A percentile compares a stretch with the other conserved stretches of the same genome.
phyloP scores from a whole-genome alignment of 305 asterid genomes.

The Fraxinus latifolia region DNA sequence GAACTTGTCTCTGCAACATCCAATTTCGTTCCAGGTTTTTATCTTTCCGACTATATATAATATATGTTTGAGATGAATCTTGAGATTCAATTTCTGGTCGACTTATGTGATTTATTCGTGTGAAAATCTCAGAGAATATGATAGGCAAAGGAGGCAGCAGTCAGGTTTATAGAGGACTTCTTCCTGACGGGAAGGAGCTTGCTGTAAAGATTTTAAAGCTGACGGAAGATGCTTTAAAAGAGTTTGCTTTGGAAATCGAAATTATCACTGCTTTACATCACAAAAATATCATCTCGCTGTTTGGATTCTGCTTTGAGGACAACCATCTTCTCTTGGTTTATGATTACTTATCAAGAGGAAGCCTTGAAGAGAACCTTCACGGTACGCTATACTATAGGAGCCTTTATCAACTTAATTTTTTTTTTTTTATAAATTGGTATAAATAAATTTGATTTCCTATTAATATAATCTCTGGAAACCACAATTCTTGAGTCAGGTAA shows the following conservation, averaged over 20 bases:
- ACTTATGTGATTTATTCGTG: conserved; percentile 9
- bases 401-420: background rate
- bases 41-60: background rate
- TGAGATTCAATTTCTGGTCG: background rate
- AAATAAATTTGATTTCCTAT: background rate
- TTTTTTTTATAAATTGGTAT: background rate
- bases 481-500: conserved; percentile 43
- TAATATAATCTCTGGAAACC: background rate
- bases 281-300: conserved; percentile 80
- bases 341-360: conserved; percentile 82
- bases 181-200: conserved; percentile 83
- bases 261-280: conserved; percentile 75
- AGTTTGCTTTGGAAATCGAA: conserved; percentile 83
- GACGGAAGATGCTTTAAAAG: conserved; percentile 63
- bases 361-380: conserved; percentile 93
- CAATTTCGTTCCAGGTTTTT: conserved; percentile 60
- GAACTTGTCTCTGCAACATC: conserved; percentile 79
- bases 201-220: conserved; percentile 89
- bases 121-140: conserved; percentile 55
- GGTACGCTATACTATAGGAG: conserved; percentile 38
- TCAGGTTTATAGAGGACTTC: conserved; percentile 74
- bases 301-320: conserved; percentile 88
- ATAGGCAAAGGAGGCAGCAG: conserved; percentile 97
- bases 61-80: background rate
- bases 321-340: conserved; percentile 73